Evolutionary conservation across 441 rosid genomes (phyloP).

Genomic region (Codiaeum variegatum): DNA sequence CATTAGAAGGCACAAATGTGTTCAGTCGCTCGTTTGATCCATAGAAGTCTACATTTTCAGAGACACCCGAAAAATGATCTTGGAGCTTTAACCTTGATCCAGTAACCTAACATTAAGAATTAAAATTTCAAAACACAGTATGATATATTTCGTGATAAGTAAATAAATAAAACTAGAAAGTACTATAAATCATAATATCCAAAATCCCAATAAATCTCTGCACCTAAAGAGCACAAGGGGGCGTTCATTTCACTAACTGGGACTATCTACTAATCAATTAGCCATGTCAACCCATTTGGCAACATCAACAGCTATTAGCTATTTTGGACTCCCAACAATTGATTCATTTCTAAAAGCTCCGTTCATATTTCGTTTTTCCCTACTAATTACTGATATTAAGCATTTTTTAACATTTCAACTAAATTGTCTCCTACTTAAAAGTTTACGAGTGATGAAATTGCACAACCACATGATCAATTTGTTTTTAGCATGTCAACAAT

Average conservation of each 20-base stretch:
- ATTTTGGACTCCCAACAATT: neutral
- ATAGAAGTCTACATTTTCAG: slow-evolving; percentile 24
- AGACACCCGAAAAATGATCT: slow-evolving; percentile 30
- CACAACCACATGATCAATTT: neutral
- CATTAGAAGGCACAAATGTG: slow-evolving; percentile 28
- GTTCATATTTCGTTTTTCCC: neutral
- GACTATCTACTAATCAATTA: too few relatives aligned
- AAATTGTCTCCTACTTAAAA: neutral
- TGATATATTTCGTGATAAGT: too few relatives aligned
- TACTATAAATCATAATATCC: neutral
- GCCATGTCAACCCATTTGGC: too few relatives aligned
- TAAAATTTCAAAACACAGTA: neutral
- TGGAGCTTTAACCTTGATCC: slow-evolving; percentile 33
- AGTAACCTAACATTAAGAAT: slow-evolving; percentile 27
- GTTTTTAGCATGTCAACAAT: too few relatives aligned
- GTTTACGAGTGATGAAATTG: neutral
- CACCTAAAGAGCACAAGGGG: too few relatives aligned
- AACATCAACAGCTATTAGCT: neutral
- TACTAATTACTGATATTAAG: neutral
- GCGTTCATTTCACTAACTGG: too few relatives aligned
- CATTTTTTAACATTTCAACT: neutral
- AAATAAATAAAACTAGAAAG: neutral
- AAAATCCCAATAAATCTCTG: neutral
- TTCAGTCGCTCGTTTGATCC: slow-evolving; percentile 31
- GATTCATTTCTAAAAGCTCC: neutral